Conservation (phyloP, 1,139 yeast genomes). For the Zhuliangozyma blackwelliae region DNA sequence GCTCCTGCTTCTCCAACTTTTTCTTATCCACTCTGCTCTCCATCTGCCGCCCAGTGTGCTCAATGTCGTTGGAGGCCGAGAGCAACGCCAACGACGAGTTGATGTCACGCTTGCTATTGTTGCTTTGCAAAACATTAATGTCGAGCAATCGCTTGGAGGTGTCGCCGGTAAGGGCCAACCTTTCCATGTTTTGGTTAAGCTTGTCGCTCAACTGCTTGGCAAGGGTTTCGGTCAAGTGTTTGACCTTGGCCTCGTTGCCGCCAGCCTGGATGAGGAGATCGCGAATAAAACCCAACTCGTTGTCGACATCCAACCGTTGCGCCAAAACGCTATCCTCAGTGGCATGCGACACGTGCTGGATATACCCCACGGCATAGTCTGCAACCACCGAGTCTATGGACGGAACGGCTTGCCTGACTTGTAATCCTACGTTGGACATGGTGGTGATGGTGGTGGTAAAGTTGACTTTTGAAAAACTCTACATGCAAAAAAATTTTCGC, state of each 20-base stretch:
- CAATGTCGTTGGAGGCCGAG: conserved; percentile 78
- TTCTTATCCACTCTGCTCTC: conserved; percentile 94
- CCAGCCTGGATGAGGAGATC: conserved; percentile 76
- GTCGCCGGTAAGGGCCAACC: conserved; percentile 65
- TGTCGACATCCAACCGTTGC: conserved; percentile 60
- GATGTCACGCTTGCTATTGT: conserved; percentile 66
- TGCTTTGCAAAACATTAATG: conserved; percentile 53
- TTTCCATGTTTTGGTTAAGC: conserved; percentile 66
- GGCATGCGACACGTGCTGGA: conserved; percentile 67
- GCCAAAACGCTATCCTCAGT: conserved; percentile 82
- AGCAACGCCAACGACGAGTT: conserved; percentile 67
- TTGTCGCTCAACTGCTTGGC: conserved; percentile 49
- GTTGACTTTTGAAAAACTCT: background rate
- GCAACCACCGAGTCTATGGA: conserved; percentile 85
- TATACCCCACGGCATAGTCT: conserved; percentile 87
- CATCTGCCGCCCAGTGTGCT: conserved; percentile 85
- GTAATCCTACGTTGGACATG: conserved; percentile 55
- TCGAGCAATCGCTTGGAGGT: conserved; percentile 78
- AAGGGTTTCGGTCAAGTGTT: conserved; percentile 42
- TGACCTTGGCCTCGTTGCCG: conserved; percentile 56
- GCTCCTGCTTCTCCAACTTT: conserved; percentile 94
- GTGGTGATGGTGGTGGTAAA: conserved; percentile 1
- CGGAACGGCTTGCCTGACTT: conserved; percentile 87
- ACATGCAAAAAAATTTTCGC: conserved; percentile 1
- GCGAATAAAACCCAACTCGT: conserved; percentile 64